These are phyloP conservation scores for Arthroderma uncinatum DNA, from an alignment of 2,329 filamentous ascomycete genomes.

Conservation along the genomic window DNA sequence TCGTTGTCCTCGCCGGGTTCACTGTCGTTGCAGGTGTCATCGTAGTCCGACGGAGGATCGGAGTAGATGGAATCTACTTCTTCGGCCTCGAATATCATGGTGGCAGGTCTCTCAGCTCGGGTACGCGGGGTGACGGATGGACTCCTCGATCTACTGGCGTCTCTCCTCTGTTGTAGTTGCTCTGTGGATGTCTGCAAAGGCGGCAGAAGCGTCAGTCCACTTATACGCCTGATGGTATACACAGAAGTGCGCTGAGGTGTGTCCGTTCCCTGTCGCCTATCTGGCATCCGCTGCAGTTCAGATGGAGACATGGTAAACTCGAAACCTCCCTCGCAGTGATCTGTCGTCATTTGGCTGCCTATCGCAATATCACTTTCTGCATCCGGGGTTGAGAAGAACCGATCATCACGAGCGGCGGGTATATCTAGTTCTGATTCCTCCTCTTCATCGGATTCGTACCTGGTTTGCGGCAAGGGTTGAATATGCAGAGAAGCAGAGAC, in stretches of 20 bases:
- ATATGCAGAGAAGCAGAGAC: conserved; percentile 1
- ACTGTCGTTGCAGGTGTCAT: not conserved
- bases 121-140: not conserved
- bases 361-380: not conserved
- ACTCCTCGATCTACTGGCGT: conserved; percentile 4
- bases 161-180: not conserved
- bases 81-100: conserved; percentile 8
- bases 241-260: not conserved
- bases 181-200: not conserved
- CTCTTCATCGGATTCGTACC: conserved; percentile 17
- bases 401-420: conserved; percentile 8
- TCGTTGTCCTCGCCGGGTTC: not conserved
- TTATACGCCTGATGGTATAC: conserved; percentile 6
- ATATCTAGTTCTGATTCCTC: conserved; percentile 15
- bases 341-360: not conserved
- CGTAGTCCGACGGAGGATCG: conserved; percentile 14
- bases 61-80: conserved; percentile 13
- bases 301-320: not conserved
- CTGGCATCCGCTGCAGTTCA: not conserved
- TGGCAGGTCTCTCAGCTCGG: not conserved
- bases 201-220: conserved; percentile 4
- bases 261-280: not conserved
- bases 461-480: conserved; percentile 5
- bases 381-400: conserved; percentile 10
- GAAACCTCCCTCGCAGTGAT: not conserved